These are phyloP conservation scores for Schwanniomyces polymorphus DNA, from an alignment of 805 yeast genomes.

Conservation along the genomic window DNA sequence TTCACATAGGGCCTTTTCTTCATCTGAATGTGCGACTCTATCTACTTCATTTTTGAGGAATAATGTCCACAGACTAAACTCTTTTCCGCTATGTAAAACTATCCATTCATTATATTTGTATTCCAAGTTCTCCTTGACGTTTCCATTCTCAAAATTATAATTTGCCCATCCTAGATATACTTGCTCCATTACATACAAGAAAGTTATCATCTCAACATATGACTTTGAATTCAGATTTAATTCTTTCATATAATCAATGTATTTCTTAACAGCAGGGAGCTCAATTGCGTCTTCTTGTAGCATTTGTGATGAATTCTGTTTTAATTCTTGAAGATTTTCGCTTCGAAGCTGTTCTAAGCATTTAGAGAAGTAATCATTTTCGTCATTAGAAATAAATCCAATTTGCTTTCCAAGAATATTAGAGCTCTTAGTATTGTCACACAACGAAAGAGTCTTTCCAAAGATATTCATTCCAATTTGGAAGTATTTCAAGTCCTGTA, in stretches of 20 bases:
- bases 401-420: slow-evolving; percentile 47
- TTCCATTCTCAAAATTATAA: slow-evolving; percentile 17
- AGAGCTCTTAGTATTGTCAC: slow-evolving; percentile 39
- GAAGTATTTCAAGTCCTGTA: slow-evolving; percentile 51
- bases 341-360: slow-evolving; percentile 22
- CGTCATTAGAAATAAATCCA: slow-evolving; percentile 50
- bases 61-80: slow-evolving; percentile 47
- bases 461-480: slow-evolving; percentile 41
- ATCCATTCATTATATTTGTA: slow-evolving; percentile 56
- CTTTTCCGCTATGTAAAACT: slow-evolving; percentile 49
- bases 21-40: slow-evolving; percentile 27
- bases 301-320: slow-evolving; percentile 19
- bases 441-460: slow-evolving; percentile 43
- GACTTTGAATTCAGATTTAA: slow-evolving; percentile 23
- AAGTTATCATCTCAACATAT: slow-evolving; percentile 45
- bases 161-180: slow-evolving; percentile 56
- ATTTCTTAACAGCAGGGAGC: slow-evolving; percentile 37
- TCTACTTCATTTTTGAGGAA: slow-evolving; percentile 47
- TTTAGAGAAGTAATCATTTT: slow-evolving; percentile 45
- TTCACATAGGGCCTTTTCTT: slow-evolving; percentile 12
- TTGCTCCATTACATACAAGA: slow-evolving; percentile 47
- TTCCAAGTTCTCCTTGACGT: slow-evolving; percentile 25
- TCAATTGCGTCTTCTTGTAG: slow-evolving; percentile 10
- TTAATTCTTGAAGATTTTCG: slow-evolving; percentile 16
- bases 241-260: slow-evolving; percentile 32